Evolutionary conservation across 2,329 filamentous ascomycete genomes (phyloP), one percentile per base, ranked within the genome.

Genomic region (Penicillium freii): DNA sequence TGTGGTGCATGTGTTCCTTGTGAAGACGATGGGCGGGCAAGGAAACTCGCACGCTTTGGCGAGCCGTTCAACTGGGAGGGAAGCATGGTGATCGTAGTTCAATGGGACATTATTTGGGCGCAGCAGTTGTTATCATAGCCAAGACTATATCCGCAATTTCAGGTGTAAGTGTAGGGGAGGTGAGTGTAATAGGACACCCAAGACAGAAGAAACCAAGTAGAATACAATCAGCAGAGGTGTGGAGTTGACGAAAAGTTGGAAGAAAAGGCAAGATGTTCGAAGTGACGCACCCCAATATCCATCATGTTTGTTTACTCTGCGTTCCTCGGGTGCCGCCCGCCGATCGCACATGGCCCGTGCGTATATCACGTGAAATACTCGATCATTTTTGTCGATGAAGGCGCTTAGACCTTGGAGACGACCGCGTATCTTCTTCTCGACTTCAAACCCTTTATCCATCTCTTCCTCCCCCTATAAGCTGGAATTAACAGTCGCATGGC

Each of bases 1-100:
- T 69, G 61, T 58, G 63, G 62, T 34, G 70, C 66, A 38, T 68
- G 67, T 5, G 85, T 81, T 49, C 79, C 82, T 42, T 88, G 83
- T 33, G 90, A 89, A 23, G 87, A 82, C 17, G 89, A 65, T 43
- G 65, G 85, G 70, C 91, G 84, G 59, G 83, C 81, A 72, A 96
- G 95, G 17, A 90, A 89, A 77, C 91, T 93, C 72, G 86, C 89
- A 69, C 91, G 87, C 80, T 87, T 90, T 72, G 88, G 84, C 66
- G 87, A 84, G 74, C 84, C 84, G 73, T 81, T 84, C 67, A 82
- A 79, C 61, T 82, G 79, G 73, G 82, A 82, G 54, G 77, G 79
- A 69, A 80, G 80, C 81, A 84, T 85, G 63, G 58, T 56, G 60
- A 58, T 40, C 44, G 63, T 46, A 51, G 51, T 59, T 68, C 62